Evolutionary conservation across 352 stramenopile species (phyloP).

Genomic region (Lagenidium giganteum): DNA sequence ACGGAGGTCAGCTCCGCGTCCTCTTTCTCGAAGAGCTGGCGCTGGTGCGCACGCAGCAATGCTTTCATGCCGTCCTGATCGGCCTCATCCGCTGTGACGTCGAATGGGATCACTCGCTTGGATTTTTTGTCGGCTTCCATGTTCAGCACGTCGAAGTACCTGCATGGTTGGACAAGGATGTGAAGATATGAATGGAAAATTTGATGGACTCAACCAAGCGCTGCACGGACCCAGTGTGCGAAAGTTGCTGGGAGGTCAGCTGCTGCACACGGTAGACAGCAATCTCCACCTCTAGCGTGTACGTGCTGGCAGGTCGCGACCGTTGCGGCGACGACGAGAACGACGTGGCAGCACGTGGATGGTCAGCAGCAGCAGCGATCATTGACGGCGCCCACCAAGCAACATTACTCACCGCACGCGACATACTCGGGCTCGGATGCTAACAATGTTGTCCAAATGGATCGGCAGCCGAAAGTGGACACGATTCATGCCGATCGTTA

Average conservation of each 20-base stretch:
- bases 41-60: conserved; percentile 24
- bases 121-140: conserved; percentile 24
- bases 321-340: no score
- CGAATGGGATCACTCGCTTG: conserved; percentile 25
- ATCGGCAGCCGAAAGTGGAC: conserved; percentile 64
- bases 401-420: conserved; percentile 35
- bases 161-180: no score
- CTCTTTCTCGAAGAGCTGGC: conserved; percentile 32
- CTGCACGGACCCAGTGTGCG: conserved; percentile 24
- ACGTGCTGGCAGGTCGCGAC: no score
- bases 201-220: no score
- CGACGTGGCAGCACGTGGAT: background rate
- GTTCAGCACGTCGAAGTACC: conserved; percentile 43
- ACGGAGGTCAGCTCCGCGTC: conserved; percentile 30
- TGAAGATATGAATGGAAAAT: no score
- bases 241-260: conserved; percentile 18
- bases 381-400: background rate
- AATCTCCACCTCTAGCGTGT: conserved; percentile 32
- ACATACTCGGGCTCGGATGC: conserved; percentile 65
- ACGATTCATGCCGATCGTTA: conserved; percentile 68
- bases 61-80: conserved; percentile 36
- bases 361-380: background rate
- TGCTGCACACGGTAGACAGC: conserved; percentile 23
- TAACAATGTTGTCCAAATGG: conserved; percentile 64
- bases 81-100: conserved; percentile 24